Conservation (phyloP, 1,139 yeast species). For the Candida sp. region DNA sequence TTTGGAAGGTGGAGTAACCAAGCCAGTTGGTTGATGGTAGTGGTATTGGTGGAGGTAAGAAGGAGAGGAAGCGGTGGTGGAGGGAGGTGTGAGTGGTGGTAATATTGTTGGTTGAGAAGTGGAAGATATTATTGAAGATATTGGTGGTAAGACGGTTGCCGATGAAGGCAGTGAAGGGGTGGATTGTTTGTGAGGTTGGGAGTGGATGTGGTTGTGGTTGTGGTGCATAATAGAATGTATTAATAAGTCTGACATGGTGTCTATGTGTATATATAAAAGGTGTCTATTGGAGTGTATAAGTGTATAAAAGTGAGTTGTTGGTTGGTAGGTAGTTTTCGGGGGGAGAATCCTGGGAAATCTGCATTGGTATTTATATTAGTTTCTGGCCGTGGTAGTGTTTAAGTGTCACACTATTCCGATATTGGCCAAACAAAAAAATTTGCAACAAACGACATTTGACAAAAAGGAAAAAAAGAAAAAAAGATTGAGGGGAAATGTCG, state of each 20-base stretch:
- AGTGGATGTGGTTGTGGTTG: not conserved
- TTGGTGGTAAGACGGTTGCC: conserved; percentile 12
- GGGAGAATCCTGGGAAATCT: not conserved
- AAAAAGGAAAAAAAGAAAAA: not conserved
- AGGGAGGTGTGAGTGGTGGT: conserved; percentile 5
- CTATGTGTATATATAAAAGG: not conserved
- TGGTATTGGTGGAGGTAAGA: not conserved
- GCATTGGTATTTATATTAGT: not conserved
- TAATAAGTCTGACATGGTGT: conserved; percentile 26
- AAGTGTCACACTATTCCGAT: conserved; percentile 2
- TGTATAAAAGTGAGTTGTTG: no score
- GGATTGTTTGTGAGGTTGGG: no score
- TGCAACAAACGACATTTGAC: not conserved
- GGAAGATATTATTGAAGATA: conserved; percentile 7
- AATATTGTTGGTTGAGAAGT: conserved; percentile 2
- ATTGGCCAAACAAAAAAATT: not conserved
- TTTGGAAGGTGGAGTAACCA: conserved; percentile 5
- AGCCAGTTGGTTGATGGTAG: conserved; percentile 2
- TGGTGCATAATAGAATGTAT: conserved; percentile 39
- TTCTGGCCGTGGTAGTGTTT: not conserved
- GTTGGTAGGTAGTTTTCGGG: no score
- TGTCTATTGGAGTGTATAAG: no score
- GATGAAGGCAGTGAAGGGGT: not conserved
- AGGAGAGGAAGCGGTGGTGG: not conserved
- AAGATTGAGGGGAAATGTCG: conserved; percentile 2